Evolutionary conservation across 805 yeast genomes (phyloP).

Genomic region (Metschnikowia kofuensis): DNA sequence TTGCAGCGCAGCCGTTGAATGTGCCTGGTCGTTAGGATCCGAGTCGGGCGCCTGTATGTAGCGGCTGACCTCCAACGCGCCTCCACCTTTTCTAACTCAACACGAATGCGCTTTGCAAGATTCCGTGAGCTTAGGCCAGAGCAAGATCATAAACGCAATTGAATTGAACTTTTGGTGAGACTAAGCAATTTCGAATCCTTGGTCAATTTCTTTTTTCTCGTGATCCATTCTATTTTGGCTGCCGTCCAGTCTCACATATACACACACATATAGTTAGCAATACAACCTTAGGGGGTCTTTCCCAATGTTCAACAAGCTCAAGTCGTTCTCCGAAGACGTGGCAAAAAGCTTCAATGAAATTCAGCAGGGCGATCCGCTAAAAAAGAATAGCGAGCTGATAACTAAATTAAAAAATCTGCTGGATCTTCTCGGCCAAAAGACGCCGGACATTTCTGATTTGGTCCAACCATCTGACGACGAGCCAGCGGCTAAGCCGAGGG

Average conservation of each 20-base stretch:
- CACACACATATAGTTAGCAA: no score
- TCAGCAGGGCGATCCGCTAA: conserved; percentile 17
- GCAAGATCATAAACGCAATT: no score
- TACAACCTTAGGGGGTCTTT: no score
- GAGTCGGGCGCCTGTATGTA: background rate
- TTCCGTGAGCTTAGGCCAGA: no score
- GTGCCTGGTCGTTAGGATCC: conserved; percentile 1
- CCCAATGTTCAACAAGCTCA: conserved; percentile 40
- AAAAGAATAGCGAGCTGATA: conserved; percentile 15
- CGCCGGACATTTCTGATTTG: conserved; percentile 48
- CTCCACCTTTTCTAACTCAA: background rate
- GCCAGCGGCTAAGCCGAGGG: conserved; percentile 7
- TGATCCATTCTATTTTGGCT: no score
- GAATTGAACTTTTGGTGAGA: no score
- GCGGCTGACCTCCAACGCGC: background rate
- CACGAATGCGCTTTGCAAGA: no score
- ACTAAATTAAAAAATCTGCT: conserved; percentile 32
- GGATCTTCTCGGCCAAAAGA: conserved; percentile 35
- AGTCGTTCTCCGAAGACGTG: conserved; percentile 44
- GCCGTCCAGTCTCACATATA: no score
- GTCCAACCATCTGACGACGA: conserved; percentile 46
- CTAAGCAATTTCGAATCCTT: no score
- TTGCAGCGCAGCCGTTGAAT: background rate
- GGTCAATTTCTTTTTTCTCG: no score
- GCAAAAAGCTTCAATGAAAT: conserved; percentile 41